These are phyloP conservation scores for Penicillium fimorum DNA, from an alignment of 495 filamentous ascomycete species.

Conservation along the genomic window DNA sequence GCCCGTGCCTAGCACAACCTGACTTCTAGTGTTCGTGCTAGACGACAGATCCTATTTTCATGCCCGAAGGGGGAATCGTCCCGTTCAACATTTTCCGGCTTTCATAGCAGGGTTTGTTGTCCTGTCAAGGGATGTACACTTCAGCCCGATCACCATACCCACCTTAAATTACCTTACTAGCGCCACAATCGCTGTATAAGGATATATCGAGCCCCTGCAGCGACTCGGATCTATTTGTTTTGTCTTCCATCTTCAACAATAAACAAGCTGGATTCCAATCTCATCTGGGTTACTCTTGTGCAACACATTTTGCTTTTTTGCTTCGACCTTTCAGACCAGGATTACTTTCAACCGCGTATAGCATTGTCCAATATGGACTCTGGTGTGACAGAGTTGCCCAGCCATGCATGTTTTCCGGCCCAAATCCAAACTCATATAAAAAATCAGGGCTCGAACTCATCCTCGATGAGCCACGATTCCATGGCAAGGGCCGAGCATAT, in stretches of 20 bases:
- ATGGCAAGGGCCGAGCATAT: conserved; percentile 20
- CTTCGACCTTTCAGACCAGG: conserved; percentile 8
- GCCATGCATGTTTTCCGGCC: conserved; percentile 22
- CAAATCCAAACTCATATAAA: conserved; percentile 27
- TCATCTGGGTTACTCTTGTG: conserved; percentile 26
- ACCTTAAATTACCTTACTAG: conserved; percentile 21
- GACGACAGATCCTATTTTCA: conserved; percentile 7
- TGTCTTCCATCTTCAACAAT: conserved; percentile 13
- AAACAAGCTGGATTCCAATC: conserved; percentile 21
- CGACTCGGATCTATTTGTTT: conserved; percentile 16
- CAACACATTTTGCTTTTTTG: conserved; percentile 26
- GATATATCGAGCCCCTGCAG: conserved; percentile 31
- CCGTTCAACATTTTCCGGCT: conserved; percentile 23
- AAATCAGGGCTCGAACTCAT: conserved; percentile 24
- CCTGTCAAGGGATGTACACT: conserved; percentile 30
- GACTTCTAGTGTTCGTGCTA: conserved; percentile 19
- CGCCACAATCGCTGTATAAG: conserved; percentile 31
- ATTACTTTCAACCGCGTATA: conserved; percentile 15
- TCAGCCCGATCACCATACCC: conserved; percentile 25
- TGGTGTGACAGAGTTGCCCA: conserved; percentile 21
- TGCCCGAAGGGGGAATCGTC: conserved; percentile 18
- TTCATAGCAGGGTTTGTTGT: conserved; percentile 25
- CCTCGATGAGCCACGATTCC: conserved; percentile 25
- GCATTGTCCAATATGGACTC: conserved; percentile 30
- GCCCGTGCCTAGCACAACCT: conserved; percentile 26